These are phyloP conservation scores for Phytophthora ramorum DNA, from an alignment of 352 stramenopile genomes.

Conservation along the genomic window DNA sequence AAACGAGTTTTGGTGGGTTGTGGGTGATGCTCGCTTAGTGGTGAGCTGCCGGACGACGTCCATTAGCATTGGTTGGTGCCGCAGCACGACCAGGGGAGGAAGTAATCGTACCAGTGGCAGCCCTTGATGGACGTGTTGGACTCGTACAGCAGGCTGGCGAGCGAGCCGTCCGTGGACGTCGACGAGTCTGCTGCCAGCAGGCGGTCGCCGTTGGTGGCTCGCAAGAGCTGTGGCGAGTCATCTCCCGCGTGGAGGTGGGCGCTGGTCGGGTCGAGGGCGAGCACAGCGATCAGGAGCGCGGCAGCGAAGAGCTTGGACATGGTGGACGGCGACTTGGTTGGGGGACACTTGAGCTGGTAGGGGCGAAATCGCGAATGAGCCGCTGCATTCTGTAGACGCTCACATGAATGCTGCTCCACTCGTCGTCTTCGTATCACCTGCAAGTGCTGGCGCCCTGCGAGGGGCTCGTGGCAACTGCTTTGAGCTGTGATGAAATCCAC, in stretches of 20 bases:
- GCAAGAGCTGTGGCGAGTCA: conserved; percentile 2
- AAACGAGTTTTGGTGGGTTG: conserved; percentile 2
- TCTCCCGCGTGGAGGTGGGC: conserved; percentile 5
- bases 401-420: neutral
- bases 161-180: conserved; percentile 2
- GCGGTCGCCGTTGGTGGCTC: neutral
- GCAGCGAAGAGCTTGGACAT: conserved; percentile 31
- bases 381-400: neutral
- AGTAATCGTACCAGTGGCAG: conserved; percentile 33
- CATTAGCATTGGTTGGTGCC: conserved; percentile 31
- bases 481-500: neutral
- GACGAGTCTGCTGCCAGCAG: conserved; percentile 13
- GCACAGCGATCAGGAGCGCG: conserved; percentile 12
- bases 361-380: conserved; percentile 23
- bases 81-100: conserved; percentile 32
- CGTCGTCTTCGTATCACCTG: neutral
- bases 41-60: neutral
- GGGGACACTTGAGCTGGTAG: conserved; percentile 14
- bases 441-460: neutral
- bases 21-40: conserved; percentile 3
- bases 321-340: neutral
- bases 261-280: conserved; percentile 11
- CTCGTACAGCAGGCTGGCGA: conserved; percentile 26
- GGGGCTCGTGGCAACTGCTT: neutral
- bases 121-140: conserved; percentile 26